These are phyloP conservation scores for Capillidium rhysosporum DNA, from an alignment of 371 early-diverging fungal species.

Conservation along the genomic window DNA sequence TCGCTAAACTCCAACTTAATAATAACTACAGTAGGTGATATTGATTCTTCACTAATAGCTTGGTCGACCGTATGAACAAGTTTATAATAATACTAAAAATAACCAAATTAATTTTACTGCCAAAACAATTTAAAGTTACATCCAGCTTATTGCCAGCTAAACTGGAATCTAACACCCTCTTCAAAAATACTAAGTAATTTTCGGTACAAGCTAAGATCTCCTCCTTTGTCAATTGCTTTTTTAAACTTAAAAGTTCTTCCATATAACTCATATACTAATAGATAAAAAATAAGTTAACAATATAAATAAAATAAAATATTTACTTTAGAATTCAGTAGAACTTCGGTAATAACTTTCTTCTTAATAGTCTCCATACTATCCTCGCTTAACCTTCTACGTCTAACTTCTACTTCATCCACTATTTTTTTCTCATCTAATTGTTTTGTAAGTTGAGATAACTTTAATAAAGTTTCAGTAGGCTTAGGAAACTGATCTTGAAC, in stretches of 20 bases:
- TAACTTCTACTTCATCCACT: slow-evolving; percentile 34
- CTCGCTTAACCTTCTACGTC: slow-evolving; percentile 47
- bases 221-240: background rate
- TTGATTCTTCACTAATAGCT: no score
- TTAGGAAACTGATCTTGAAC: no score
- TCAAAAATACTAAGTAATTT: background rate
- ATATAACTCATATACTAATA: background rate
- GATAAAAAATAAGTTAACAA: no score
- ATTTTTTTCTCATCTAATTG: slow-evolving; percentile 23
- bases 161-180: background rate
- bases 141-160: background rate
- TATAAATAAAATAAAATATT: no score
- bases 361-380: slow-evolving; percentile 33
- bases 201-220: slow-evolving; percentile 13
- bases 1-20: no score
- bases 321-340: slow-evolving; percentile 28
- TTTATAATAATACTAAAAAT: no score
- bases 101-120: no score
- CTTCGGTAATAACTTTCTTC: slow-evolving; percentile 29
- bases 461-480: no score
- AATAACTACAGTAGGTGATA: no score
- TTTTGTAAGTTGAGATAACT: no score
- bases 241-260: background rate
- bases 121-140: no score
- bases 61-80: no score